phyloP scores from a whole-genome alignment of 2,329 filamentous ascomycete species.

The Penicillium sp. region DNA sequence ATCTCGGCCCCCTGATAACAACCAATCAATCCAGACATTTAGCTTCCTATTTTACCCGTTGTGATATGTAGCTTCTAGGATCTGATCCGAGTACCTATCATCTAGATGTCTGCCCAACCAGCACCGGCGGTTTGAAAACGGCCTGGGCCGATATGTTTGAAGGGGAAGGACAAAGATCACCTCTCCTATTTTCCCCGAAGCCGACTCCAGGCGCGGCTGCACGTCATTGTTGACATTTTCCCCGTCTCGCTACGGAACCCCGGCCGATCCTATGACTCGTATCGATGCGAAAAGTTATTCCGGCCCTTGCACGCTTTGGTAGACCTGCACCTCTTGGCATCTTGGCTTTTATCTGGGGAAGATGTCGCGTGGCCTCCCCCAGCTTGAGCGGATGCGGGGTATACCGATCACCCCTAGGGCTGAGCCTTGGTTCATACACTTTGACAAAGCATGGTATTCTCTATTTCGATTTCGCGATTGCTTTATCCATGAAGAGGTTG shows the following conservation, averaged over 20 bases:
- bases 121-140: slow-evolving; percentile 13
- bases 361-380: slow-evolving; percentile 22
- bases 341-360: slow-evolving; percentile 28
- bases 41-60: slow-evolving; percentile 27
- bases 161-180: slow-evolving; percentile 7
- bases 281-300: slow-evolving; percentile 1
- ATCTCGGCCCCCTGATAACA: slow-evolving; percentile 5
- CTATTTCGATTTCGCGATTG: too few species aligned
- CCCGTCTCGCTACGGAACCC: neutral
- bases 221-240: slow-evolving; percentile 19
- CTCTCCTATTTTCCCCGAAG: slow-evolving; percentile 27
- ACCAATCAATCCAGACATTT: slow-evolving; percentile 18
- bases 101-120: slow-evolving; percentile 14
- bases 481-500: too few species aligned
- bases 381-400: slow-evolving; percentile 23
- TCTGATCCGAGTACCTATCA: slow-evolving; percentile 17
- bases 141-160: slow-evolving; percentile 17
- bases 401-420: slow-evolving; percentile 4
- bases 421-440: neutral
- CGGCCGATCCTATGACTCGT: slow-evolving; percentile 3
- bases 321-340: slow-evolving; percentile 14
- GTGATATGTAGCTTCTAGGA: slow-evolving; percentile 12
- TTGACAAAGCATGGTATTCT: neutral
- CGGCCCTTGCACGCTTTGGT: neutral
- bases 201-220: neutral